Evolutionary conservation across 2,329 filamentous ascomycete genomes (phyloP).

Genomic region (Xylaria sp.): DNA sequence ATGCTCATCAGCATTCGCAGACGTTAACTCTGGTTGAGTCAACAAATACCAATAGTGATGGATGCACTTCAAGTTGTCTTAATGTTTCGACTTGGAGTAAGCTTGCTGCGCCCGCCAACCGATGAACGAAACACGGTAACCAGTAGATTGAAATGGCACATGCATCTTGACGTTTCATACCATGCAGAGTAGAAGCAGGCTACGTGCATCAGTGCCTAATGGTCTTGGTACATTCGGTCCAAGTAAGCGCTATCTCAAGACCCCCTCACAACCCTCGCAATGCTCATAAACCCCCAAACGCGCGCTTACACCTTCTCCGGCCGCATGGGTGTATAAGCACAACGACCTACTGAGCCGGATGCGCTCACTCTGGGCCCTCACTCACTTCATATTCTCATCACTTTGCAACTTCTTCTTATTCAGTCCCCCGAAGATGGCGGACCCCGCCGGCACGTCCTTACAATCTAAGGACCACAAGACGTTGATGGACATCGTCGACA

Average conservation of each 20-base stretch:
- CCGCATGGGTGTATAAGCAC: too few relatives aligned
- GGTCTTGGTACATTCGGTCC: neutral
- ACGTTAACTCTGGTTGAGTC: neutral
- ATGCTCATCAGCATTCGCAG: neutral
- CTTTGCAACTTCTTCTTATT: neutral
- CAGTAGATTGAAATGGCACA: neutral
- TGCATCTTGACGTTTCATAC: neutral
- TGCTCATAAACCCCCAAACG: too few relatives aligned
- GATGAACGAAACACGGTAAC: neutral
- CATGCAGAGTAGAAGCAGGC: neutral
- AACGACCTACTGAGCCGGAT: neutral
- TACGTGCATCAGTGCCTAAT: neutral
- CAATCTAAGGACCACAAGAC: slow-evolving; percentile 28
- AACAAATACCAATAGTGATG: neutral
- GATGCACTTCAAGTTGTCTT: neutral
- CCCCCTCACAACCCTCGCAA: too few relatives aligned
- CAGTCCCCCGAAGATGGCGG: slow-evolving; percentile 5
- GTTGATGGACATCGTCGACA: slow-evolving; percentile 42
- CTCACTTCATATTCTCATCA: neutral
- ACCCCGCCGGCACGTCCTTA: slow-evolving; percentile 2
- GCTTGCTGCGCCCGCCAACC: too few relatives aligned
- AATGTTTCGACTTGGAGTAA: neutral
- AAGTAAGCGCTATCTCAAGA: neutral
- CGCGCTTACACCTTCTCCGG: too few relatives aligned
- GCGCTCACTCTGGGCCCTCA: neutral